phyloP scores from a whole-genome alignment of 2,329 filamentous ascomycete species.

The Epichloe elymi region DNA sequence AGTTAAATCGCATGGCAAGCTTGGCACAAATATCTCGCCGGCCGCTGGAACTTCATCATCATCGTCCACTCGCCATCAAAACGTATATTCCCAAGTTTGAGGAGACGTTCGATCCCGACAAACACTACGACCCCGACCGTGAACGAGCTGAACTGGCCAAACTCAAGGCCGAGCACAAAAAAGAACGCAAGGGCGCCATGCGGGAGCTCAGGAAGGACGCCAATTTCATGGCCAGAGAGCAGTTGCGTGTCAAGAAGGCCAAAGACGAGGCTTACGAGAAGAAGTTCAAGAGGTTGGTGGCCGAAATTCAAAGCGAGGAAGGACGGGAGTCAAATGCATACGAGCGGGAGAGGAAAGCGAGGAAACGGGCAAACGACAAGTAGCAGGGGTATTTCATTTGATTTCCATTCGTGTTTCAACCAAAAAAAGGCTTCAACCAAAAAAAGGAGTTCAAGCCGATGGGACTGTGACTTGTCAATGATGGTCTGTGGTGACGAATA shows the following conservation, averaged over 20 bases:
- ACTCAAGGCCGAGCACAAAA: slow-evolving; percentile 82
- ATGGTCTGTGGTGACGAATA: background rate
- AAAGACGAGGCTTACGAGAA: slow-evolving; percentile 88
- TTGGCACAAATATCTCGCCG: slow-evolving; percentile 55
- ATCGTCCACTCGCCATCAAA: slow-evolving; percentile 79
- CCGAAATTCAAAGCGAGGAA: slow-evolving; percentile 92
- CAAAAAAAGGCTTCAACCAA: too few species aligned
- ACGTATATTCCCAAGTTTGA: slow-evolving; percentile 88
- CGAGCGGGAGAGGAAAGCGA: slow-evolving; percentile 67
- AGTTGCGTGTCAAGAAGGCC: slow-evolving; percentile 83
- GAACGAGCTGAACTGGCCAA: slow-evolving; percentile 77
- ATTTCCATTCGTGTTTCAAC: background rate
- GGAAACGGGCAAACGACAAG: slow-evolving; percentile 50
- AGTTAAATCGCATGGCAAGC: slow-evolving; percentile 41
- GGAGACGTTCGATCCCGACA: slow-evolving; percentile 83
- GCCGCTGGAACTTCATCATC: slow-evolving; percentile 78
- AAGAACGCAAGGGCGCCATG: slow-evolving; percentile 88
- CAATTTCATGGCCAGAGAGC: slow-evolving; percentile 84
- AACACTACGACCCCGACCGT: slow-evolving; percentile 92
- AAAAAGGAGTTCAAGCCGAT: too few species aligned
- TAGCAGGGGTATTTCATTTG: slow-evolving; percentile 8
- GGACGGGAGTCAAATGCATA: slow-evolving; percentile 77
- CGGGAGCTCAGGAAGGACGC: slow-evolving; percentile 91
- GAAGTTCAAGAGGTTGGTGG: slow-evolving; percentile 84
- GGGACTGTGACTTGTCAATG: background rate